Evolutionary conservation across 257 asterid species (phyloP).

Genomic region (Leptodermis oblonga): DNA sequence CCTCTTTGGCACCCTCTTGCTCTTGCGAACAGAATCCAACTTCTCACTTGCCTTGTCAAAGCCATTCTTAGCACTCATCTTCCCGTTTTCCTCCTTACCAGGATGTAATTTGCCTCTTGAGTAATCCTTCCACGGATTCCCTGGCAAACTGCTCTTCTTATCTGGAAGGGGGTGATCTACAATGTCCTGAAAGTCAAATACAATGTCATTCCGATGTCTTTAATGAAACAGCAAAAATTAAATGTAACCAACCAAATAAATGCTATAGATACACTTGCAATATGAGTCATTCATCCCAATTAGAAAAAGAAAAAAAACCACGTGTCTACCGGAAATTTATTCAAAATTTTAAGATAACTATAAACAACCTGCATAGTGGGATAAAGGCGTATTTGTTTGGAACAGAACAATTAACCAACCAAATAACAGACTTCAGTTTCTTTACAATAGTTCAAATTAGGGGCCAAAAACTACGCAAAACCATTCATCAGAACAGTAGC

Average conservation of each 20-base stretch:
- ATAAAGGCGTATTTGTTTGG: background rate
- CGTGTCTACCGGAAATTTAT: conserved; percentile 3
- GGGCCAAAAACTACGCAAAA: background rate
- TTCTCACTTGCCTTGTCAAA: conserved; percentile 52
- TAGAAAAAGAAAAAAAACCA: conserved; percentile 13
- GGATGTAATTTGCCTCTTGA: conserved; percentile 41
- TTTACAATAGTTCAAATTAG: background rate
- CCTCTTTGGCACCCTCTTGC: conserved; percentile 76
- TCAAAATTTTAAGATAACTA: background rate
- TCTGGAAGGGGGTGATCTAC: conserved; percentile 42
- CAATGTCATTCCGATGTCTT: background rate
- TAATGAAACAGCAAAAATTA: conserved; percentile 6
- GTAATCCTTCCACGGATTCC: conserved; percentile 58
- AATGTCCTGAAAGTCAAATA: conserved; percentile 42
- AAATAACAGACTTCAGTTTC: background rate
- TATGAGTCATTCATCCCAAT: conserved; percentile 12
- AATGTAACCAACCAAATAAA: conserved; percentile 25
- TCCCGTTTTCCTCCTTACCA: conserved; percentile 55
- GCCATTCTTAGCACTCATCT: conserved; percentile 32
- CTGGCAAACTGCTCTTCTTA: conserved; percentile 52
- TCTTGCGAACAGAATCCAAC: conserved; percentile 76
- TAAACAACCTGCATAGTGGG: no score
- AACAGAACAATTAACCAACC: background rate
- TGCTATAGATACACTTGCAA: conserved; percentile 34
- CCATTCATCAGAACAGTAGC: background rate